A percentile compares a stretch with the other conserved stretches of the same genome.
Evolutionary conservation across 2,329 filamentous ascomycete genomes (phyloP).

Genomic region (Polychaeton citri): DNA sequence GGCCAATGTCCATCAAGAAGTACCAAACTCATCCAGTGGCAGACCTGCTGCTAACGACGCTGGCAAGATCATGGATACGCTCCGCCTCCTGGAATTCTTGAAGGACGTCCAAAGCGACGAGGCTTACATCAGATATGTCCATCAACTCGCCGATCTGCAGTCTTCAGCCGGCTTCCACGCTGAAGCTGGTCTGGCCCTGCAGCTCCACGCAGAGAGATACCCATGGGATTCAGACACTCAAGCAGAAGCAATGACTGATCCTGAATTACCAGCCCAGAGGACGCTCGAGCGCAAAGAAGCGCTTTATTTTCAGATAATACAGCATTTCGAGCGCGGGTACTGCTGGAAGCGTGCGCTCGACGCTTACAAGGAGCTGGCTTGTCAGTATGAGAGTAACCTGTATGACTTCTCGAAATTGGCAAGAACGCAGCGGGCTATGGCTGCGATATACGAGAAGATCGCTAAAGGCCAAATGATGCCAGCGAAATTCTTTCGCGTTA

Average conservation of each 20-base stretch:
- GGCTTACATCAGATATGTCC: slow-evolving; percentile 91
- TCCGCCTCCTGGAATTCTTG: slow-evolving; percentile 89
- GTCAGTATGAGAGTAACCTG: slow-evolving; percentile 78
- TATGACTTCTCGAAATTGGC: slow-evolving; percentile 91
- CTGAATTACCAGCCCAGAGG: slow-evolving; percentile 67
- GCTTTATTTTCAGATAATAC: slow-evolving; percentile 89
- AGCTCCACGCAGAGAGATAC: slow-evolving; percentile 84
- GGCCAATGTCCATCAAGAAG: slow-evolving; percentile 63
- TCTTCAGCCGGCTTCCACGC: slow-evolving; percentile 62
- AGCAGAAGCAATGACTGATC: slow-evolving; percentile 55
- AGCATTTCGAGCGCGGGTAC: slow-evolving; percentile 85
- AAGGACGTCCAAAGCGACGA: slow-evolving; percentile 95
- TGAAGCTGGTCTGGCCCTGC: slow-evolving; percentile 77
- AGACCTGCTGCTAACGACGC: slow-evolving; percentile 48
- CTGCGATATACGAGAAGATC: slow-evolving; percentile 80
- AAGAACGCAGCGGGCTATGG: slow-evolving; percentile 77
- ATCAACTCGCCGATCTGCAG: slow-evolving; percentile 74
- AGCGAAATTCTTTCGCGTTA: slow-evolving; percentile 81
- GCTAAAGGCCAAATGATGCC: slow-evolving; percentile 65
- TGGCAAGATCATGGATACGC: slow-evolving; percentile 71
- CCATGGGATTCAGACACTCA: slow-evolving; percentile 68
- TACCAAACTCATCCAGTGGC: background rate
- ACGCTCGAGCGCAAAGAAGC: slow-evolving; percentile 87
- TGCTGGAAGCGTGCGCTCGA: slow-evolving; percentile 81
- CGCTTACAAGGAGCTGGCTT: slow-evolving; percentile 79